Base-by-base conservation (phyloP, 345 rosid species). In the Eucalyptus curtisii region DNA sequence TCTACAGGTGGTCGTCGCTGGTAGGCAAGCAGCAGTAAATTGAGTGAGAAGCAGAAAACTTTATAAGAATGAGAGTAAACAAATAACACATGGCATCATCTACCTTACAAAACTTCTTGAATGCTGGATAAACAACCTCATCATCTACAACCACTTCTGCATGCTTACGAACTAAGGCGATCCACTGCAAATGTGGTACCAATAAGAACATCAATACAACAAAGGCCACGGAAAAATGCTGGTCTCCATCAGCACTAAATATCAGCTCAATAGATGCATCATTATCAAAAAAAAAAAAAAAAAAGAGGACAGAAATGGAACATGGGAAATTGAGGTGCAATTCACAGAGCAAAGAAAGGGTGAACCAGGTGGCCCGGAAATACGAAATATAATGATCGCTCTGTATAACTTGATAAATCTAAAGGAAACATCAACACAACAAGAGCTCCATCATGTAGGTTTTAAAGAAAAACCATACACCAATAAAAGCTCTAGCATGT, bases 81-180 rank as follows among this genome's bases (percentile, higher is more conserved):
- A 85, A 64, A 68, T 13, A 47, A 52, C 24, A 10, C 71, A 57
- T 40, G 80, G 5, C 76, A 88, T 30, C 50, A 31, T 49, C 37
- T 92, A 97, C 99, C 99, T 95, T 96, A 91, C 99, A 97, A 89
- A 90, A 92, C 86, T 94, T 96, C 93, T 93, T 92, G 89, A 96
- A 97, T 87, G 93, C 93, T 19, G 95, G 92, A 89, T 95, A 94
- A 84, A 95, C 92, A 76, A 90, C 90, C 86, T 94, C 95, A 92
- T 96, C 99, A 89, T 94, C 94, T 66, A 93, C 96, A 84, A 97
- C 88, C 31, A 94, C 93, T 90, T 95, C 94, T 48, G 97, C 99
- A 90, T 96, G 98, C 80, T 94, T 94, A 87, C 99, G 94, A 84
- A 95, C 79, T 89, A 96, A 89, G 88, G 98, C 88, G 30, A 97